Evolutionary conservation across 768 basidiomycete species (phyloP), one percentile per base, ranked within the genome.

Genomic region (Leccinum incarnatum): DNA sequence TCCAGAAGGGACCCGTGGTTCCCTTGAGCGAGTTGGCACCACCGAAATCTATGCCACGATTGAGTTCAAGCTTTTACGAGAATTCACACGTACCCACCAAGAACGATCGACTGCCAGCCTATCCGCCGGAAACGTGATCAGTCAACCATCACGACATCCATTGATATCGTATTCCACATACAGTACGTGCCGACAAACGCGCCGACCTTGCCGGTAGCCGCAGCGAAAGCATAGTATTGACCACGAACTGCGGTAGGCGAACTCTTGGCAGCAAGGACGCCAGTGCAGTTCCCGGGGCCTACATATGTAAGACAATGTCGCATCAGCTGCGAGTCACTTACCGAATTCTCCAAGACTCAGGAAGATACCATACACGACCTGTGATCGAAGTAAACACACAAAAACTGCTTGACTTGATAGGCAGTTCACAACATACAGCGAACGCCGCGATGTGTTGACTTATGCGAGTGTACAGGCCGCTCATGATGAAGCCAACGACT

Each of bases 321-420:
- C 25, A 23, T 51, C 15, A 37, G 23, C 34, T 25, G 10, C n/a
- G 6, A 19, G 21, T 50, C 27, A 66, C 77, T 32, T 56, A 80
- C 91, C 92, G 27, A 93, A 76, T 75, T 96, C 95, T 50, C 95
- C 95, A 56, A 94, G 88, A 67, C 84, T 86, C 66, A 95, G 69
- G 82, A 97, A 97, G 51, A 97, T 84, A 14, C 95, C 95, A 65
- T 97, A 96, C 8, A 97, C 76, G 34, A 95, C 85, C 83, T 86
- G 56, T 47, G 49, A 37, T 65, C 12, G 30, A 46, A 49, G 53
- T 27, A 11, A 36, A 40, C 7, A 46, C 11, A 46, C 25, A 19
- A 45, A 49, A 48, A 19, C 5, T 9, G n/a, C 8, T n/a, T 10
- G 19, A 5, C 14, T 25, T 49, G 37, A 55, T 25, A 21, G 36